Evolutionary conservation across 225 moss, liverwort and hornwort genomes (phyloP).

Genomic region (Straminergon stramineum): DNA sequence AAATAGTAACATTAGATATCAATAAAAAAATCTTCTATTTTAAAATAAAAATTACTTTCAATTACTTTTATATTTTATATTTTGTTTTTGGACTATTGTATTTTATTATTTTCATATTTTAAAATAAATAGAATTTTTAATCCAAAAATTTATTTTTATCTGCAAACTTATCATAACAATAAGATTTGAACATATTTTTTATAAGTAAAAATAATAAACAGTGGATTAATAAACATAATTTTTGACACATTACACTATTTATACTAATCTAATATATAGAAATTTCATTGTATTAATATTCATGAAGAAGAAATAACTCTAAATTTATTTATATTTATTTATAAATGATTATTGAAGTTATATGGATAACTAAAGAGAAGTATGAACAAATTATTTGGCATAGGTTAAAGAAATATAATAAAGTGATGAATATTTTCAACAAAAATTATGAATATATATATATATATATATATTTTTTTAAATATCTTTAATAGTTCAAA

Average conservation of each 20-base stretch:
- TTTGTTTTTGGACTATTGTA: neutral
- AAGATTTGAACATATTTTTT: neutral
- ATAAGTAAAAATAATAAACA: neutral
- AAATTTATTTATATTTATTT: neutral
- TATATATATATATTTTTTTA: neutral
- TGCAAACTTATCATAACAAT: fast-evolving
- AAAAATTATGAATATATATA: neutral
- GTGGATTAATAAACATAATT: neutral
- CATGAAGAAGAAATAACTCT: neutral
- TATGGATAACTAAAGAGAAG: neutral
- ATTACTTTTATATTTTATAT: neutral
- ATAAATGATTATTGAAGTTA: neutral
- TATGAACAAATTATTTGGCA: neutral
- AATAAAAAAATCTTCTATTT: no score
- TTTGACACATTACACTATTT: neutral
- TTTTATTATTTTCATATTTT: neutral
- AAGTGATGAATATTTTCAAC: neutral
- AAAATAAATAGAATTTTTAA: fast-evolving
- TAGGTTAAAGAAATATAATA: neutral
- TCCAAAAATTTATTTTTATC: neutral
- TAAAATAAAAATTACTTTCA: neutral
- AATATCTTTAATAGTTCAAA: neutral
- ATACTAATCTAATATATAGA: neutral
- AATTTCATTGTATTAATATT: neutral
- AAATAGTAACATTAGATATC: neutral